Base-by-base conservation (phyloP, 2,329 filamentous ascomycete species). In the Colletotrichum tabaci region DNA sequence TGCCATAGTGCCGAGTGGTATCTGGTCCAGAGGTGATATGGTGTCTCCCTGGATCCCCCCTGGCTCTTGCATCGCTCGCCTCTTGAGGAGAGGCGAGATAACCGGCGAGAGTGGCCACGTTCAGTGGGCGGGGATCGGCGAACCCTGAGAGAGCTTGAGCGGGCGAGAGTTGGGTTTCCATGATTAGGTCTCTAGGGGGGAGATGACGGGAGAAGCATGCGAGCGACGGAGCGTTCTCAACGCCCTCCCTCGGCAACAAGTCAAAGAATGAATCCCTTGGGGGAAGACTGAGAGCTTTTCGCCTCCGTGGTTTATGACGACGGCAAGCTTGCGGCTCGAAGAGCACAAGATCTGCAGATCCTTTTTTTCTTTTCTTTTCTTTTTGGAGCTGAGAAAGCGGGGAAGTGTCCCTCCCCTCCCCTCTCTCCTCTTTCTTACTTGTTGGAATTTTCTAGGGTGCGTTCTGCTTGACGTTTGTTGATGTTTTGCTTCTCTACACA, bases 101-200 rank as follows among this genome's bases (percentile, higher is more conserved):
- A n/a, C 23, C 15, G 61, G 55, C 46, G 38, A 30, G 42, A 30
- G 5, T 23, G 30, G 30, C 30, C 30, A 49, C n/a, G 42, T 50
- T 47, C 21, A 5, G 55, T 57, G 63, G 63, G 63, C 35, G 56
- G 56, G 35, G 49, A 57, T 71, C 60, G 50, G 52, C 66, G 60
- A 50, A 42, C 12, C 35, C 44, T 35, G 30, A 30, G n/a, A 15
- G 16, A n/a, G 8, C 42, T 23, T 40, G 23, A 30, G 42, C 23
- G 42, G 16, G 23, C 23, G 30, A 50, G n/a, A 47, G 30, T 10
- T 35, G 9, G 30, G 30, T 35, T 35, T 9, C 30, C 30, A 35
- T 35, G 30, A 35, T 9, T 9, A 35, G 30, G 8, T 35, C 30
- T 10, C 8, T 35, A 35, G 30, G 30, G 30, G 26, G 10, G 62